phyloP scores from a whole-genome alignment of 2,329 filamentous ascomycete species.

The Diaporthe australafricana region DNA sequence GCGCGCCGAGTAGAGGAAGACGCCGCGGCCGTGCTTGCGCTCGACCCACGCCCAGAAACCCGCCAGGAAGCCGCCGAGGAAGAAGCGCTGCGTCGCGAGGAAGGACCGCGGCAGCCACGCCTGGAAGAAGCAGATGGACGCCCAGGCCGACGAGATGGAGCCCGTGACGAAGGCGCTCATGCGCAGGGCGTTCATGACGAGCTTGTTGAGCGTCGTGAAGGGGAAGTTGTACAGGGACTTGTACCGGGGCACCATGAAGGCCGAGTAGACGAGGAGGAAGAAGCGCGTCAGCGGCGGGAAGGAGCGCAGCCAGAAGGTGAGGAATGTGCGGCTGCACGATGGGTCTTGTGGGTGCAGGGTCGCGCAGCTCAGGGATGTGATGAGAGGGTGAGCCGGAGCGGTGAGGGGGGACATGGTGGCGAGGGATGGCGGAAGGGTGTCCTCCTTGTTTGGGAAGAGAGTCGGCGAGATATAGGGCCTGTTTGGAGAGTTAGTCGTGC shows the following conservation, averaged over 20 bases:
- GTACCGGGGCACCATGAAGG: constrained; percentile 77
- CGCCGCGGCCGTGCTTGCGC: constrained; percentile 69
- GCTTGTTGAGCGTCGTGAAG: constrained; percentile 70
- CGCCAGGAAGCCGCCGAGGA: constrained; percentile 86
- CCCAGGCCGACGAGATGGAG: constrained; percentile 89
- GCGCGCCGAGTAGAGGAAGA: constrained; percentile 84
- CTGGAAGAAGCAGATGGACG: constrained; percentile 90
- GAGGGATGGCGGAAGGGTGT: constrained; percentile 75
- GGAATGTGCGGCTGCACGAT: constrained; percentile 86
- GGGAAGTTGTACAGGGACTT: constrained; percentile 77
- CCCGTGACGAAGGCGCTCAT: constrained; percentile 84
- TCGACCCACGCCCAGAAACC: constrained; percentile 89
- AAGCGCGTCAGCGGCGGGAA: constrained; percentile 84
- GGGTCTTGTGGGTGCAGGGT: constrained; percentile 89
- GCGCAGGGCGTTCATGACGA: constrained; percentile 77
- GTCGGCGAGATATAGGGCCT: constrained; percentile 86
- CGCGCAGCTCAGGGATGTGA: constrained; percentile 87
- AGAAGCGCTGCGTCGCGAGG: constrained; percentile 87
- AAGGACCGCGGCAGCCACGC: constrained; percentile 78
- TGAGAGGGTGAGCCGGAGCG: constrained; percentile 86
- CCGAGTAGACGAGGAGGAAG: constrained; percentile 79
- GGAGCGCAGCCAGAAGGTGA: constrained; percentile 87
- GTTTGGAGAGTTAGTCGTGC: constrained; percentile 37
- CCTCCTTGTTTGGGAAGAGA: constrained; percentile 79
- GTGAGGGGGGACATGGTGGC: constrained; percentile 80